phyloP scores from a whole-genome alignment of 805 yeast genomes.

The Brettanomyces nanus region DNA sequence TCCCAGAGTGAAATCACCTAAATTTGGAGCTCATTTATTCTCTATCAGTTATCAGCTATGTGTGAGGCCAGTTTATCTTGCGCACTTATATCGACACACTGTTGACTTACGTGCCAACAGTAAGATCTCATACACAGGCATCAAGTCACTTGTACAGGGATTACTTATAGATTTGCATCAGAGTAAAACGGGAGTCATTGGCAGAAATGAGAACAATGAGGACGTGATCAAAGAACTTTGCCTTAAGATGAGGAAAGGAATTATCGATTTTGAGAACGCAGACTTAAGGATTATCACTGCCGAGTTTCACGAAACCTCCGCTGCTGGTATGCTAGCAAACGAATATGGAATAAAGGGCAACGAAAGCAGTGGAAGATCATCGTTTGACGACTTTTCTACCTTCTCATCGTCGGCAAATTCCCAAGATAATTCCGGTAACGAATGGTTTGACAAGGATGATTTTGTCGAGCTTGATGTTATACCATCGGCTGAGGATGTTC shows the following conservation, averaged over 20 bases:
- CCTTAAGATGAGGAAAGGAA: constrained; percentile 61
- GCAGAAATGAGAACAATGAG: constrained; percentile 31
- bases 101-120: constrained; percentile 30
- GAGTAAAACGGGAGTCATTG: constrained; percentile 32
- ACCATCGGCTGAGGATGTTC: constrained; percentile 25
- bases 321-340: constrained; percentile 32
- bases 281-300: constrained; percentile 66
- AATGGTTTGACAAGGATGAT: constrained; percentile 74
- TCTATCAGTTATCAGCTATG: constrained; percentile 76
- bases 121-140: constrained; percentile 53
- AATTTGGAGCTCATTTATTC: constrained; percentile 33
- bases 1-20: constrained; percentile 16
- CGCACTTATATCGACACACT: constrained; percentile 61
- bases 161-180: constrained; percentile 65
- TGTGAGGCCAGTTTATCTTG: constrained; percentile 62
- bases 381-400: constrained; percentile 14
- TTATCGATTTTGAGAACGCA: constrained; percentile 56
- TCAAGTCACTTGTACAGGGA: constrained; percentile 50
- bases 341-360: constrained; percentile 20
- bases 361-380: constrained; percentile 7
- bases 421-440: constrained; percentile 10
- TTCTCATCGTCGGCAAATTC: constrained; percentile 10
- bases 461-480: constrained; percentile 60
- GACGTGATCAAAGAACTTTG: constrained; percentile 37
- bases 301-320: constrained; percentile 47